Evolutionary conservation across 768 basidiomycete genomes (phyloP).

Genomic region (Rossbeevera mucosa): DNA sequence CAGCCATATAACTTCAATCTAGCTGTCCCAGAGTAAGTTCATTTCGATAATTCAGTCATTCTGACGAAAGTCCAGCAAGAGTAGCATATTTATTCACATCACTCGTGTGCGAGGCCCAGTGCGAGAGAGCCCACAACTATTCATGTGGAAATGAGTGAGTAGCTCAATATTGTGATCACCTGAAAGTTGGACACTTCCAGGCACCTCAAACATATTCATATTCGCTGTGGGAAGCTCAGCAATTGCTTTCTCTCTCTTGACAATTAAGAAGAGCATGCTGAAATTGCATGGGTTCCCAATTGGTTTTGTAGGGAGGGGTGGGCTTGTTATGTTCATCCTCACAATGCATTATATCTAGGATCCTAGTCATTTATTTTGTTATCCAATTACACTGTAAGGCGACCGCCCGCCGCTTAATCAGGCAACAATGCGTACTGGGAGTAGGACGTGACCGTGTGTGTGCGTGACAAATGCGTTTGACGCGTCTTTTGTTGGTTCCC

Average conservation of each 20-base stretch:
- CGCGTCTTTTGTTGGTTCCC: conserved; percentile 25
- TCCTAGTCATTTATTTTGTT: conserved; percentile 9
- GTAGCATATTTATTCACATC: conserved; percentile 13
- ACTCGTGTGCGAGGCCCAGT: conserved; percentile 14
- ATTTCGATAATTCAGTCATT: conserved; percentile 14
- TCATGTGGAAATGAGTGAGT: conserved; percentile 33
- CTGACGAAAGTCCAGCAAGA: conserved; percentile 16
- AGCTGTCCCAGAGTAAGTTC: conserved; percentile 21
- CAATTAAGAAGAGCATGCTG: conserved; percentile 16
- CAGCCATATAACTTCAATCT: conserved; percentile 48
- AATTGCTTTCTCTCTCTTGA: conserved; percentile 22
- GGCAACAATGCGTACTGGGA: too few relatives aligned
- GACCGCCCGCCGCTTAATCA: background rate
- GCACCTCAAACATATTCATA: conserved; percentile 24
- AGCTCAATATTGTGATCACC: background rate
- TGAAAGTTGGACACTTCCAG: conserved; percentile 10
- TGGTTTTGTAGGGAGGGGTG: background rate
- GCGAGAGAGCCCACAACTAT: conserved; percentile 20
- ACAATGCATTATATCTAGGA: conserved; percentile 2
- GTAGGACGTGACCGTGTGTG: conserved; percentile 22
- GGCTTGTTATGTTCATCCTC: background rate
- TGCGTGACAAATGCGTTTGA: conserved; percentile 22
- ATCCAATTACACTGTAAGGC: background rate
- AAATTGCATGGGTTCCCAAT: conserved; percentile 6
- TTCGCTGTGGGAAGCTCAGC: conserved; percentile 22